Evolutionary conservation across 2,329 filamentous ascomycete species (phyloP), one percentile per base, ranked within the genome.

Genomic region (Aureobasidium sp.): DNA sequence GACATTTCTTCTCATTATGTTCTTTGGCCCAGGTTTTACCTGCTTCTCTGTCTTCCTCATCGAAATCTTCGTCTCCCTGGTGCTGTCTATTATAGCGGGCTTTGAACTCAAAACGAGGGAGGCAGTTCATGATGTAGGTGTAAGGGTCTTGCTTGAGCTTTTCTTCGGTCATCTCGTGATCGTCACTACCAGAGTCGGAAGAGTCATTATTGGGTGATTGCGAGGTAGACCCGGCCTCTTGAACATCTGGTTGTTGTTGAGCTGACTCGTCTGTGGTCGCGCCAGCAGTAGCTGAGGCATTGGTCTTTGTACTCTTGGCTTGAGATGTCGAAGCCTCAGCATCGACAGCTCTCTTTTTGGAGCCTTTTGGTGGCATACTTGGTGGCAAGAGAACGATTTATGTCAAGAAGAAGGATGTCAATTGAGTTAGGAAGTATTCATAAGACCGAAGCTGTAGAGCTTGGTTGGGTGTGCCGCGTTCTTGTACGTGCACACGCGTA

Each of bases 261-360:
- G 27, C 46, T n/a, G 46, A 7, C 13, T 58, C 55, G 4, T 36
- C 17, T 3, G 55, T 26, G 13, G 55, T 10, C 23, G 39, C 41
- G 17, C 44, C 44, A 13, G 41, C 55, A 20, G 20, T 37, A 9
- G 27, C 26, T 9, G 42, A 37, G 29, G n/a, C 44, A 29, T 58
- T 20, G 27, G 29, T 48, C 26, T 59, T 59, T 32, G 41, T 42
- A 36, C 56, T 59, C 26, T 59, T 50, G n/a, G 56, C 32, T 50
- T 42, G 8, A 3, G 55, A 48, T 2, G 34, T n/a, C 13, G 17
- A 12, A 13, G 56, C 56, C 17, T 32, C 26, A 26, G 56, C 5
- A 20, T 39, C 56, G 20, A 46, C 56, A 17, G 56, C 46, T 50
- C 56, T 48, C n/a, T 59, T 59, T 32, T 37, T 58, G 4, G 39